Conservation (phyloP, 192 early-diverging fungal species). For the Lunasporangiospora selenospora region DNA sequence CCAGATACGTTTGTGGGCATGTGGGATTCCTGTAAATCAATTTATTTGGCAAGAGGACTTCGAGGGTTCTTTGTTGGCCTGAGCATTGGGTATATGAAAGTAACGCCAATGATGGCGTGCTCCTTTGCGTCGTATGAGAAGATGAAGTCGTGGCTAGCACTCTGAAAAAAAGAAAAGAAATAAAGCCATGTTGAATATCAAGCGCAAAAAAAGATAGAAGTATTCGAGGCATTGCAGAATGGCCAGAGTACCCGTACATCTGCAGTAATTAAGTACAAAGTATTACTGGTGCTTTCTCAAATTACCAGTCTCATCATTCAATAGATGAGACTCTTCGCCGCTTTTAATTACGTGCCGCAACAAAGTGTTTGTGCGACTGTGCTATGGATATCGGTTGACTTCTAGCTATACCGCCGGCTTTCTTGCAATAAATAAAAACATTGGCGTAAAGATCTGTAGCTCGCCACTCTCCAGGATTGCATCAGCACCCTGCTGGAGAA, state of each 20-base stretch:
- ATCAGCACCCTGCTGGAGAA: constrained; percentile 83
- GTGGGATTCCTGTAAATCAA: constrained; percentile 61
- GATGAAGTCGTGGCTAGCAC: constrained; percentile 70
- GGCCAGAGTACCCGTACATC: too few relatives aligned
- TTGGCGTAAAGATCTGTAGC: constrained; percentile 87
- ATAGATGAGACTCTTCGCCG: too few relatives aligned
- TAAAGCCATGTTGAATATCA: too few relatives aligned
- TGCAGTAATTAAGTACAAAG: too few relatives aligned
- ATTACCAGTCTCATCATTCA: too few relatives aligned
- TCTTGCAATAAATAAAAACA: constrained; percentile 80
- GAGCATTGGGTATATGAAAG: constrained; percentile 96
- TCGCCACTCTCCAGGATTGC: constrained; percentile 80
- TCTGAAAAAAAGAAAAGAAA: too few relatives aligned
- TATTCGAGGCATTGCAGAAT: too few relatives aligned
- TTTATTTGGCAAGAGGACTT: constrained; percentile 72
- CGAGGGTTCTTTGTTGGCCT: constrained; percentile 97
- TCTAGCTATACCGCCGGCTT: constrained; percentile 66
- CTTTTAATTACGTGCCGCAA: too few relatives aligned
- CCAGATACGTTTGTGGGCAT: constrained; percentile 61
- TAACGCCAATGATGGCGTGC: constrained; percentile 92
- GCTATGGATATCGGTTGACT: too few relatives aligned
- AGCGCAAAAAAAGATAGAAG: too few relatives aligned
- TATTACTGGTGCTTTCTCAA: too few relatives aligned
- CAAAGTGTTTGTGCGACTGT: too few relatives aligned
- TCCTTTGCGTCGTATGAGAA: constrained; percentile 87